Percentiles rank a stretch among this genome's conserved stretches.
Conservation (phyloP, 257 asterid genomes). For the Echium plantagineum region DNA sequence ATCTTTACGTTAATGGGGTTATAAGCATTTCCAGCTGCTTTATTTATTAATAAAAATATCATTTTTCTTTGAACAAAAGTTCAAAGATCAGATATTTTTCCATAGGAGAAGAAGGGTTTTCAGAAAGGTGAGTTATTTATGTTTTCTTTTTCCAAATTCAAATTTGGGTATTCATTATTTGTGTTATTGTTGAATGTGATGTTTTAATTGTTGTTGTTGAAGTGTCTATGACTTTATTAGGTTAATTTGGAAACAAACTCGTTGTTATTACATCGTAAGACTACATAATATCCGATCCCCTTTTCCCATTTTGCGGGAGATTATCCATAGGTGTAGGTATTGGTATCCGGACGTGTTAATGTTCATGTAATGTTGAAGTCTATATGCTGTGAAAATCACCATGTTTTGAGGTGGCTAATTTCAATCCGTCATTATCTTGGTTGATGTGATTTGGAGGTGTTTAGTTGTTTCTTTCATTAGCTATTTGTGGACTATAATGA, state of each 20-base stretch:
- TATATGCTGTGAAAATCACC: background rate
- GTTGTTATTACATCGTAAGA: too few relatives aligned
- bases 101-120: slow-evolving; percentile 1
- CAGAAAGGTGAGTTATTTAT: background rate
- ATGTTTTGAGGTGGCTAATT: background rate
- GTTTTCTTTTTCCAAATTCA: background rate
- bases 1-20: background rate
- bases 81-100: background rate
- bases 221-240: background rate
- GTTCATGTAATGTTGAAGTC: background rate
- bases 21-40: background rate
- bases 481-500: too few relatives aligned
- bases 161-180: background rate
- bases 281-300: too few relatives aligned
- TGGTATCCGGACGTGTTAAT: too few relatives aligned
- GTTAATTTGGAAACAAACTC: too few relatives aligned
- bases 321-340: too few relatives aligned
- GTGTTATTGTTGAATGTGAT: background rate
- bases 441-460: background rate
- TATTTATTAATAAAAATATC: background rate
- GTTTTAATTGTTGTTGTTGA: background rate
- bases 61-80: background rate
- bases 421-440: background rate
- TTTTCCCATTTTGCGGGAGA: too few relatives aligned
- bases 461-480: background rate